Percentiles rank a stretch among this genome's conserved stretches.
Conservation (phyloP, 345 rosid species). For the Gossypium turneri region DNA sequence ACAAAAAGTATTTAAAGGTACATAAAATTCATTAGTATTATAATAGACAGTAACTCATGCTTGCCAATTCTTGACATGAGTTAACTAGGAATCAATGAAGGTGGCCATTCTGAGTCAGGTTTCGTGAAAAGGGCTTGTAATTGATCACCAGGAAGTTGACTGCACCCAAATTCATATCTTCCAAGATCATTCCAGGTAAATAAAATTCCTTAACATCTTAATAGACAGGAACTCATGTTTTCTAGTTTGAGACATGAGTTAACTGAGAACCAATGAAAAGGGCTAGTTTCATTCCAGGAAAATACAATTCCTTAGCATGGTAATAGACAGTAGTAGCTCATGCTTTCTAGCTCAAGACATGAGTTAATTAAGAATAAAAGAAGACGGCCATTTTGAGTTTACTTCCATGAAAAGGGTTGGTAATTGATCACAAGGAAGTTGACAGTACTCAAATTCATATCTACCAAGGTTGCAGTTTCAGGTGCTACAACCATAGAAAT, state of each 20-base stretch:
- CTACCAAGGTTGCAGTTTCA: not conserved
- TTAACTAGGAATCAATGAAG: not conserved
- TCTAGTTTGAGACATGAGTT: constrained; percentile 3
- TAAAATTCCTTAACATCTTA: not conserved
- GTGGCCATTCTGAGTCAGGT: not conserved
- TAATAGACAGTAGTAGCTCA: not conserved
- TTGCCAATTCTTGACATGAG: not conserved
- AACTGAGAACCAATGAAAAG: not conserved
- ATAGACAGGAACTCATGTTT: not conserved
- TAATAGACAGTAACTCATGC: not conserved
- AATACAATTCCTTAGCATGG: not conserved
- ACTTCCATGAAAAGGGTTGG: not conserved
- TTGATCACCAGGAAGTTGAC: not conserved
- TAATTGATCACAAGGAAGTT: not conserved
- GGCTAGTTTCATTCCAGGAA: not conserved
- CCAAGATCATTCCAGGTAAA: not conserved
- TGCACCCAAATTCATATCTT: not conserved
- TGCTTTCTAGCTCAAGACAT: not conserved
- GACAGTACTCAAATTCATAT: not conserved
- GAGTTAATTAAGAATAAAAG: not conserved
- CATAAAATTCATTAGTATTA: not conserved
- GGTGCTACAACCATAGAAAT: constrained; percentile 4
- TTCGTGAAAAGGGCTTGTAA: not conserved
- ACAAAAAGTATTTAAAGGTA: not conserved
- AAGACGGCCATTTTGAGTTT: constrained; percentile 9